Percentiles rank a stretch among this genome's conserved stretches.
These are phyloP conservation scores for Oryza punctata DNA, from an alignment of 176 grass and related monocot genomes.

Conservation along the genomic window DNA sequence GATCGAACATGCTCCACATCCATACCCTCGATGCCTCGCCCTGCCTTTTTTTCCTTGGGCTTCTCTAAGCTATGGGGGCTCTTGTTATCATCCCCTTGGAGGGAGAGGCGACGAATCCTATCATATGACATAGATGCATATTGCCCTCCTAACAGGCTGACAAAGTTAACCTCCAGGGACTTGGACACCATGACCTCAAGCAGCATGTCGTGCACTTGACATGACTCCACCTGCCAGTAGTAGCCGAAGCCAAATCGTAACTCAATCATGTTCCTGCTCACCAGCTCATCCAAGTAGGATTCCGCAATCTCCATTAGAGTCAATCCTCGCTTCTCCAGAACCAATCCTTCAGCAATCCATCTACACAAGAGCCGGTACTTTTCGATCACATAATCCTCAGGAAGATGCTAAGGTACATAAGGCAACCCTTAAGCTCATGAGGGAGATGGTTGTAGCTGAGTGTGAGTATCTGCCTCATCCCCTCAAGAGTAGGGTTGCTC, in stretches of 20 bases:
- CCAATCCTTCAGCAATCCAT: neutral
- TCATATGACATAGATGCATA: neutral
- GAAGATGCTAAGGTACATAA: conserved; percentile 5
- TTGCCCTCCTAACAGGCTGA: neutral
- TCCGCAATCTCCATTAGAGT: neutral
- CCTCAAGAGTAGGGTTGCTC: neutral
- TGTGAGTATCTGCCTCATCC: neutral
- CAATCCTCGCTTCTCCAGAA: neutral
- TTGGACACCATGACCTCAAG: conserved; percentile 8
- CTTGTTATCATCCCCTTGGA: neutral
- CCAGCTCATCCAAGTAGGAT: neutral
- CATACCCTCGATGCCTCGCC: neutral
- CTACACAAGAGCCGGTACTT: neutral
- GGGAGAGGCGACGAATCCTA: neutral
- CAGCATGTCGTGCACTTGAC: neutral
- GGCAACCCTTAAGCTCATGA: neutral
- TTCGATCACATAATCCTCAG: neutral
- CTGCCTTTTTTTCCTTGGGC: neutral
- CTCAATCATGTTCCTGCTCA: neutral
- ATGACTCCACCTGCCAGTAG: neutral
- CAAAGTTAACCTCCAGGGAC: neutral
- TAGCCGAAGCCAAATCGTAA: neutral
- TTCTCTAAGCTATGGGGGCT: too few relatives aligned
- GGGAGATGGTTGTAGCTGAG: neutral
- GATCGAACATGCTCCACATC: neutral